Base-by-base conservation (phyloP, 305 asterid species). In the Withania somnifera region DNA sequence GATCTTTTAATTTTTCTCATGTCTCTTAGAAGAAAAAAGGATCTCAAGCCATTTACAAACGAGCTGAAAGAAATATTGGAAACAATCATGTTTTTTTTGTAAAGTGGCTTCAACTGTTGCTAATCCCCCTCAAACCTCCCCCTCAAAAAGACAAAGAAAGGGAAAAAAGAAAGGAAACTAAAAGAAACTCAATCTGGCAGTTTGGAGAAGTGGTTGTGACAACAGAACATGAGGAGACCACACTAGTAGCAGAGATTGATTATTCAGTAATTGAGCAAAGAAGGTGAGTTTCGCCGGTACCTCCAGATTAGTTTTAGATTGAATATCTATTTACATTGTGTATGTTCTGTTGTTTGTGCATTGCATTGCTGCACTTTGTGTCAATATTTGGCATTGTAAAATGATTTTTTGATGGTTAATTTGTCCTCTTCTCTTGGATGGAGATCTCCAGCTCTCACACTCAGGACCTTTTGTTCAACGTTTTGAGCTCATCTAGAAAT, bases 161-260 rank as follows among this genome's bases (percentile, higher is more conserved):
- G n/a, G n/a, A 28, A 28, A 28, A 2, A 14, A 11, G 22, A 7
- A 28, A 30, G 34, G 7, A 40, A 45, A 45, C 58, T 58, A 81
- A 84, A 79, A 63, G 77, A 83, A 79, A 83, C 84, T 87, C 71
- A 82, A 51, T 82, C 80, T 88, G 84, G 88, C 93, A 92, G 97
- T 95, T 84, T 88, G 98, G 98, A 56, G 98, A 95, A 90, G 93
- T 95, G 52, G 87, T 95, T 84, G 95, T 94, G n/a, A 95, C 97
- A 76, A 91, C 98, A 9, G 97, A 93, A 86, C 98, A 95, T 26
- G 94, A 92, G 19, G 95, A 95, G 90, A 90, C 90, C 11, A 87
- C 86, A 34, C 71, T 95, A 57, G 85, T 95, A 68, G 86, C 97
- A 47, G 98, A 93, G 86, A 88, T 92, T 78, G 98, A 95, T 85